Conservation (phyloP, 192 early-diverging fungal genomes). For the Blastocladiella britannica region DNA sequence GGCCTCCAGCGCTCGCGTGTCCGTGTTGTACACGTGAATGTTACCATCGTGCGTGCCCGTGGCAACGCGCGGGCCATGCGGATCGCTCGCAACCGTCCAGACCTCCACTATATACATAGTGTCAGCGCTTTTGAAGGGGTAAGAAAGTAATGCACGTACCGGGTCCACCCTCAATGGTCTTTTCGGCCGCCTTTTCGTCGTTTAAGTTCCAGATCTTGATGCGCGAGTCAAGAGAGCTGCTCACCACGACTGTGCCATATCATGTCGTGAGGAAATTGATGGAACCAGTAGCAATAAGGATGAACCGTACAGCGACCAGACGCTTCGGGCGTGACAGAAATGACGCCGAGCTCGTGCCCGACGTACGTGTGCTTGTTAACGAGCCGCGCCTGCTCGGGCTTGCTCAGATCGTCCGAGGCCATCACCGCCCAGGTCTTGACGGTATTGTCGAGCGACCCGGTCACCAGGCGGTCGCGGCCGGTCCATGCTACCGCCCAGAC, state of each 20-base stretch:
- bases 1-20: conserved; percentile 42
- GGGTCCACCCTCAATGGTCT: conserved; percentile 41
- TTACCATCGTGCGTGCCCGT: conserved; percentile 52
- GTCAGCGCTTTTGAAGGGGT: no score
- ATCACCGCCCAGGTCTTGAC: conserved; percentile 54
- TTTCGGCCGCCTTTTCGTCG: conserved; percentile 21
- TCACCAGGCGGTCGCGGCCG: conserved; percentile 37
- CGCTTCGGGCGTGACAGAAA: conserved; percentile 42
- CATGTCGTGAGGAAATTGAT: neutral
- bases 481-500: conserved; percentile 73
- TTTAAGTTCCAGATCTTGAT: conserved; percentile 63
- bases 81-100: conserved; percentile 50
- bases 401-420: neutral
- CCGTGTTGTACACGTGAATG: conserved; percentile 46
- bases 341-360: conserved; percentile 59
- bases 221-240: conserved; percentile 55
- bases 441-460: conserved; percentile 56
- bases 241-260: conserved; percentile 28
- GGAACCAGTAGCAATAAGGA: conserved; percentile 2
- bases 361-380: conserved; percentile 27
- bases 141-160: conserved; percentile 11
- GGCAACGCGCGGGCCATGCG: conserved; percentile 46
- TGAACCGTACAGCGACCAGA: conserved; percentile 26
- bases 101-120: conserved; percentile 34
- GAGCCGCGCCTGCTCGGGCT: neutral